These are phyloP conservation scores for Wallacemonas rigidus DNA, from an alignment of 208 protist species.

Conservation along the genomic window DNA sequence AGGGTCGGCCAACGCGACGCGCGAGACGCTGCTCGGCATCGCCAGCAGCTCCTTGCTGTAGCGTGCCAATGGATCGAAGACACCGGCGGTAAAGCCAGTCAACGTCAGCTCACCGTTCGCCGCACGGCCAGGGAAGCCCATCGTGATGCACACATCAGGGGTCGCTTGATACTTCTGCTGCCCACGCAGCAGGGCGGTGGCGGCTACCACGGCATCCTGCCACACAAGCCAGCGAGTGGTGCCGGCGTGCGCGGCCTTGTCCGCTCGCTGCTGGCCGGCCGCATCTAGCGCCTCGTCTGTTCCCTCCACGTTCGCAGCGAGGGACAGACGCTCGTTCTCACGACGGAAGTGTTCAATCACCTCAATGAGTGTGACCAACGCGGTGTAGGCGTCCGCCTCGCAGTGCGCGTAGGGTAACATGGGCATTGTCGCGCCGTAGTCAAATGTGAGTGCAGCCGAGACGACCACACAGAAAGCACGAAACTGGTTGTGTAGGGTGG, in stretches of 20 bases:
- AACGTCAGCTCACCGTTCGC: neutral
- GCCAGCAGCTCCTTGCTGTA: constrained; percentile 49
- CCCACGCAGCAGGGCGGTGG: constrained; percentile 3
- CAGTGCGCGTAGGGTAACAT: constrained; percentile 53
- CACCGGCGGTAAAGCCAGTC: constrained; percentile 61
- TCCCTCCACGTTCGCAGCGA: neutral
- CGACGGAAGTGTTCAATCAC: constrained; percentile 48
- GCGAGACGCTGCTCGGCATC: constrained; percentile 15
- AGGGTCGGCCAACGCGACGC: constrained; percentile 5
- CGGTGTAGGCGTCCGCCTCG: constrained; percentile 61
- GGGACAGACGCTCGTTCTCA: constrained; percentile 11
- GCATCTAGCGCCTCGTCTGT: constrained; percentile 16
- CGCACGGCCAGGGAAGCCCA: neutral
- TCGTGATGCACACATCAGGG: neutral
- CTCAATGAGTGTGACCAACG: constrained; percentile 67
- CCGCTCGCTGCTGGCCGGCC: constrained; percentile 9
- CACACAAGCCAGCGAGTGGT: constrained; percentile 8
- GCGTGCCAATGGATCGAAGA: constrained; percentile 62
- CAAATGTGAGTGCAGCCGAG: constrained; percentile 40
- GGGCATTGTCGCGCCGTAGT: constrained; percentile 48
- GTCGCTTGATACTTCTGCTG: neutral
- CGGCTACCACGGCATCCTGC: constrained; percentile 8
- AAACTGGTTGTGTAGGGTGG: constrained; percentile 58
- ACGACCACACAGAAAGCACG: constrained; percentile 50
- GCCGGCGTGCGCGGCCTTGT: neutral